Evolutionary conservation across 1,139 yeast genomes (phyloP), one percentile per base, ranked within the genome.

Genomic region (Kluyveromyces sp.): DNA sequence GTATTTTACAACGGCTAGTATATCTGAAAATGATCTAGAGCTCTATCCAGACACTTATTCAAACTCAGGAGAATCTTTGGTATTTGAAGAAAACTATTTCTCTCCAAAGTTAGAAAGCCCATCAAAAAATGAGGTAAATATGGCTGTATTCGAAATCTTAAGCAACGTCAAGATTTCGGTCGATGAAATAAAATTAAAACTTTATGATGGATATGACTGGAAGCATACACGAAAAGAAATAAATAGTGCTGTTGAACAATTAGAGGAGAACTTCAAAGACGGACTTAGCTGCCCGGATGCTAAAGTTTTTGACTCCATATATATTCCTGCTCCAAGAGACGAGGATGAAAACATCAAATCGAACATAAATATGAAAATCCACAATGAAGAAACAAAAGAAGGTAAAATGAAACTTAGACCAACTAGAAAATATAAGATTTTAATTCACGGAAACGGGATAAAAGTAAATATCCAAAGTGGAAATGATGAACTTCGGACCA

Each of bases 181-280:
- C 7, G 60, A 71, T 4, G 72, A 70, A 41, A 63, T 73, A 0
- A 65, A 65, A 3, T 66, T 92, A 50, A 79, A 76, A 49, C 66
- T 92, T 37, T 81, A 78, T 61, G 98, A 92, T 67, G 99, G 99
- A 0, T 92, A 82, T 59, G 98, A 92, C 61, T 89, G 97, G 96
- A 77, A 77, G 48, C 79, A 78, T 42, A 88, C 97, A 0, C 72
- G 95, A 50, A 73, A 72, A 37, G 73, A 79, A 0, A 82, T 92
- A 29, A 70, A 74, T 26, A 75, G 73, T 4, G 86, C 87, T 0
- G 82, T 90, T 8, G 54, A 53, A 10, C 48, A 48, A n/a, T 41
- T 59, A 26, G 57, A 57, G 34, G 39, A 42, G 7, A 47, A 45
- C n/a, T 30, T 47, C 26, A 46, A 51, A 25, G 47, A 68, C 42